Evolutionary conservation across 495 filamentous ascomycete species (phyloP).

Genomic region (Xylaria grammica): DNA sequence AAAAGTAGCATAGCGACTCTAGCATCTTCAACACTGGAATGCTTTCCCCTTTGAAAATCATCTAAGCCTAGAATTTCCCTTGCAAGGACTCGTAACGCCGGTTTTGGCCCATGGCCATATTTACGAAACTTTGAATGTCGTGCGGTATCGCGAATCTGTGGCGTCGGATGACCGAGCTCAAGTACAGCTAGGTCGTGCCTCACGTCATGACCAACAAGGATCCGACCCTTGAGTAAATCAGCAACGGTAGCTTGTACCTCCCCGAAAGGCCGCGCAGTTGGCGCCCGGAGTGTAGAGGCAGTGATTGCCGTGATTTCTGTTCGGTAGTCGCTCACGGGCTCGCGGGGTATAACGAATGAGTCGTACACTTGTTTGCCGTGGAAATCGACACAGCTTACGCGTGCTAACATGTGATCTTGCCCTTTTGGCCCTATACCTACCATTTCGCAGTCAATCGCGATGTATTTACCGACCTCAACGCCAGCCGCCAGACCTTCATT

Average conservation of each 20-base stretch:
- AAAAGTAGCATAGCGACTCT: constrained; percentile 88
- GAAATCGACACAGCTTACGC: constrained; percentile 89
- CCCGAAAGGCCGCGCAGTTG: constrained; percentile 68
- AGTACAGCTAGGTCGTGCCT: constrained; percentile 83
- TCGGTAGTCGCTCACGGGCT: constrained; percentile 84
- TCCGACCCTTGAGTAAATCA: constrained; percentile 69
- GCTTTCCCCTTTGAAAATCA: constrained; percentile 79
- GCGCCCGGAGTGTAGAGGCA: constrained; percentile 66
- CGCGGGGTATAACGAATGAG: constrained; percentile 71
- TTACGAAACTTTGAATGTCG: constrained; percentile 73
- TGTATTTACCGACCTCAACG: constrained; percentile 76
- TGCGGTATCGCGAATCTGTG: constrained; percentile 84
- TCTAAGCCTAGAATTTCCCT: constrained; percentile 73
- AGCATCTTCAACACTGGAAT: constrained; percentile 81
- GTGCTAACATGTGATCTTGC: constrained; percentile 73
- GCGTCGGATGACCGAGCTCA: constrained; percentile 73
- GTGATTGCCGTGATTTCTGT: constrained; percentile 83
- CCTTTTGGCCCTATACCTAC: constrained; percentile 81
- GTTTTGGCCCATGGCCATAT: constrained; percentile 77
- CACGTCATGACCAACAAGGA: constrained; percentile 90
- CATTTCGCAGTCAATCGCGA: constrained; percentile 98
- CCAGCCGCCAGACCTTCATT: constrained; percentile 58
- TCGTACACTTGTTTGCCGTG: constrained; percentile 90
- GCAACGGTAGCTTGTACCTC: constrained; percentile 76
- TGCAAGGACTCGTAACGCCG: constrained; percentile 75